Evolutionary conservation across 768 basidiomycete species (phyloP).

Genomic region (Boletus reticuloceps): DNA sequence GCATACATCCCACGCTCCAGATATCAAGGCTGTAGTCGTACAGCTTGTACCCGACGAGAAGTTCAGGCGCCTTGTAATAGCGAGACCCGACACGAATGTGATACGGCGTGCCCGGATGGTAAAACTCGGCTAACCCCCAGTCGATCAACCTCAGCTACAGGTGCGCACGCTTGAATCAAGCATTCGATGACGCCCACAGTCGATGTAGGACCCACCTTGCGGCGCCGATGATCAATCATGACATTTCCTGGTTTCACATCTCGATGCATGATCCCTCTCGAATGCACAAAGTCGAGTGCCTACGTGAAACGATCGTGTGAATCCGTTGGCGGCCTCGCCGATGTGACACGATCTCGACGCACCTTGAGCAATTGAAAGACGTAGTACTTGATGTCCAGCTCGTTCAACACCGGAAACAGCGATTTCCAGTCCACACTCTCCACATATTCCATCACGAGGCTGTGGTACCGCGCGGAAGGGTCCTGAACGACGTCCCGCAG

Average conservation of each 20-base stretch:
- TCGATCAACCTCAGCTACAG: constrained; percentile 58
- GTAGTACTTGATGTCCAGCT: constrained; percentile 67
- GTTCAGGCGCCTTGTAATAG: constrained; percentile 74
- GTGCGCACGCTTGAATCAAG: background rate
- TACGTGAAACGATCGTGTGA: constrained; percentile 1
- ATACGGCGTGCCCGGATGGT: constrained; percentile 66
- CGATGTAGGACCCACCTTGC: constrained; percentile 42
- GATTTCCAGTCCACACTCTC: constrained; percentile 67
- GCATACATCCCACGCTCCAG: constrained; percentile 76
- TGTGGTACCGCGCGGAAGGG: constrained; percentile 56
- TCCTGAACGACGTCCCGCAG: constrained; percentile 70
- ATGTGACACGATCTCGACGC: background rate
- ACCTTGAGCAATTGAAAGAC: constrained; percentile 62
- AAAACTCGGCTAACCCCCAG: constrained; percentile 78
- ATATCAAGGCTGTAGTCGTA: constrained; percentile 74
- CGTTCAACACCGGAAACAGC: constrained; percentile 55
- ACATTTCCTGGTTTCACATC: constrained; percentile 70
- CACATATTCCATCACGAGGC: constrained; percentile 67
- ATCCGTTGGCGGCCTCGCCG: background rate
- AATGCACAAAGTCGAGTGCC: constrained; percentile 71
- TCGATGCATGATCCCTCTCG: constrained; percentile 70
- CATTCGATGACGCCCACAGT: background rate
- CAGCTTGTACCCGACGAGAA: constrained; percentile 67
- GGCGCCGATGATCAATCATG: constrained; percentile 67
- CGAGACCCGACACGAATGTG: constrained; percentile 71